Conservation (phyloP, 306 rosid species). For the Delonix regia region DNA sequence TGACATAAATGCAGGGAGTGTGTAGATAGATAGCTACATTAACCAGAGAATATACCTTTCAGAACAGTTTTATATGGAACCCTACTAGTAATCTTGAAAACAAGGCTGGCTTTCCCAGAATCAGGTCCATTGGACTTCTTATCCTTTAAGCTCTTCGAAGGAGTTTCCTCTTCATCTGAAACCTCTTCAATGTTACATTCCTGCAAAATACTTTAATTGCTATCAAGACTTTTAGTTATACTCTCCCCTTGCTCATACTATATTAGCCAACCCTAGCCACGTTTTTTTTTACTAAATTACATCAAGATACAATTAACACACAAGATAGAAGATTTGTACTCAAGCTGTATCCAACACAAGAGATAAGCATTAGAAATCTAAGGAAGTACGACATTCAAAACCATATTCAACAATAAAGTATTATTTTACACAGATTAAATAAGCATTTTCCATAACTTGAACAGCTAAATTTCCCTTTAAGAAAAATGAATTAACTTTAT, state of each 20-base stretch:
- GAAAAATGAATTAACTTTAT: not conserved
- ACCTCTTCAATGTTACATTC: conserved; percentile 88
- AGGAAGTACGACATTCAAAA: too few relatives aligned
- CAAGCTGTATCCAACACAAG: not conserved
- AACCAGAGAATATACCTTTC: conserved; percentile 58
- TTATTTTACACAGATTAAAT: not conserved
- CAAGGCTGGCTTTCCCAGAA: conserved; percentile 75
- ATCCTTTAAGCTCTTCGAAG: conserved; percentile 83
- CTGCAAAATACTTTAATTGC: conserved; percentile 44
- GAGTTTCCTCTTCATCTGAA: conserved; percentile 76
- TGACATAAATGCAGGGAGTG: not conserved
- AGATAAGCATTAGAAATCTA: too few relatives aligned
- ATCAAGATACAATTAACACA: not conserved
- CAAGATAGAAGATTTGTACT: not conserved
- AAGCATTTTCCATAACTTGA: not conserved
- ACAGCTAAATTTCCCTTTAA: not conserved
- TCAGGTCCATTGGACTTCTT: conserved; percentile 88
- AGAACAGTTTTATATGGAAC: conserved; percentile 90
- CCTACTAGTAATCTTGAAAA: conserved; percentile 81
- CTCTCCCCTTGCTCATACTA: not conserved
- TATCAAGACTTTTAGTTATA: conserved; percentile 20
- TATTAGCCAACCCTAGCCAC: not conserved
- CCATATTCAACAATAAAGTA: not conserved
- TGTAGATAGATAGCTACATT: not conserved
- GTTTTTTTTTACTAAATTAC: not conserved